A percentile compares a stretch with the other conserved stretches of the same genome.
phyloP scores from a whole-genome alignment of 495 filamentous ascomycete species.

The Podospora comata region DNA sequence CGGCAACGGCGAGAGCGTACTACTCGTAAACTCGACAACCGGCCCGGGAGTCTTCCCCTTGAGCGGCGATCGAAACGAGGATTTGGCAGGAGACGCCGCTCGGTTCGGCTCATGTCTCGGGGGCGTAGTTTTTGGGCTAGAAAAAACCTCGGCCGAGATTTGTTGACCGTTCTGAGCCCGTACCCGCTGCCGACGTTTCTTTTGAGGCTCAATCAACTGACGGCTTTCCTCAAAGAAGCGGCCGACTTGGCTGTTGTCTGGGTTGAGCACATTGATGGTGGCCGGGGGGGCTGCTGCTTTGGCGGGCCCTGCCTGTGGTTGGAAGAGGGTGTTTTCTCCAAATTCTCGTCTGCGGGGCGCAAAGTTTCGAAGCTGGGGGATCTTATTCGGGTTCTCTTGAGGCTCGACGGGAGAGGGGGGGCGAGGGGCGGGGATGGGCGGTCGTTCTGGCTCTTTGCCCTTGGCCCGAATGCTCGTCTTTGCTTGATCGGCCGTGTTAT shows the following conservation, averaged over 20 bases:
- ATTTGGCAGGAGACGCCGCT: conserved; percentile 48
- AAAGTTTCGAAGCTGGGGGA: conserved; percentile 50
- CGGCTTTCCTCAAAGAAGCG: conserved; percentile 15
- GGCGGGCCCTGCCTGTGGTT: conserved; percentile 18
- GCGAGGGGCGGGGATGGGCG: background rate
- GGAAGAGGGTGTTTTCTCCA: conserved; percentile 34
- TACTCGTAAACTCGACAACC: conserved; percentile 47
- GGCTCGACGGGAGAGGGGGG: conserved; percentile 8
- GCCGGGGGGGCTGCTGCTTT: background rate
- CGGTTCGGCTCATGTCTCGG: conserved; percentile 26
- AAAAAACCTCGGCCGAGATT: background rate
- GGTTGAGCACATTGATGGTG: conserved; percentile 13
- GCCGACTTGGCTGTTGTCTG: conserved; percentile 19
- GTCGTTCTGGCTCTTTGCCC: conserved; percentile 16
- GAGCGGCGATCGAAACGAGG: conserved; percentile 50
- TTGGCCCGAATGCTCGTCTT: background rate
- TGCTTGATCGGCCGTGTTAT: background rate
- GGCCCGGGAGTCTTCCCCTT: conserved; percentile 48
- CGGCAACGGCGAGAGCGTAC: conserved; percentile 34
- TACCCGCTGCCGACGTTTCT: background rate
- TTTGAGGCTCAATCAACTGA: background rate
- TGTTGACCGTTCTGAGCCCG: background rate
- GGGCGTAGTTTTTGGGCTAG: conserved; percentile 4
- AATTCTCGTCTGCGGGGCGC: conserved; percentile 43
- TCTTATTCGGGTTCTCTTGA: background rate